Percentiles rank a stretch among this genome's conserved stretches.
phyloP scores from a whole-genome alignment of 1,284 basidiomycete species.

The Gymnopus androsaceus region DNA sequence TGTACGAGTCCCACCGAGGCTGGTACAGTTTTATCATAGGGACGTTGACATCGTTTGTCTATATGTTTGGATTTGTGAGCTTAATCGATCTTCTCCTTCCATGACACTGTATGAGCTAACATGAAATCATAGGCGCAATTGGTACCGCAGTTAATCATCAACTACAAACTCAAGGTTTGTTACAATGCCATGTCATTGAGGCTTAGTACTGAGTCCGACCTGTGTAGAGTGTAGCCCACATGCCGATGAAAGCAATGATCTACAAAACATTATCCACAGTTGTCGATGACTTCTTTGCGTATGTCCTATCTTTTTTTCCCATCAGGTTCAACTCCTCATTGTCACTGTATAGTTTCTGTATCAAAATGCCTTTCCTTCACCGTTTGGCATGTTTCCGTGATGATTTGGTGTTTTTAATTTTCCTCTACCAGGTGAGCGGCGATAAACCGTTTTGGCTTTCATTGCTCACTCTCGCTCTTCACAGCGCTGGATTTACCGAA shows the following conservation, averaged over 20 bases:
- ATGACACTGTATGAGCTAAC: conserved; percentile 19
- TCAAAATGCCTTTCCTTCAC: conserved; percentile 95
- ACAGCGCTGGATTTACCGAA: conserved; percentile 92
- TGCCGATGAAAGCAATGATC: conserved; percentile 97
- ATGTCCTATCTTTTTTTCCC: conserved; percentile 29
- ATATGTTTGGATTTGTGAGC: conserved; percentile 96
- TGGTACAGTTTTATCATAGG: conserved; percentile 97
- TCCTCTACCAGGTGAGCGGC: conserved; percentile 75
- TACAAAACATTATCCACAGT: conserved; percentile 91
- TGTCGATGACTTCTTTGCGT: conserved; percentile 94
- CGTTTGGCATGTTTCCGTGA: conserved; percentile 89
- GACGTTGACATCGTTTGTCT: conserved; percentile 86
- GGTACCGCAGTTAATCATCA: conserved; percentile 90
- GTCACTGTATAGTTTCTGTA: conserved; percentile 69
- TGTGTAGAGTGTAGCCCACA: conserved; percentile 80
- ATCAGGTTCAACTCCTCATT: conserved; percentile 16
- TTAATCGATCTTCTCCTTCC: conserved; percentile 5
- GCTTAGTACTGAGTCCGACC: conserved; percentile 15
- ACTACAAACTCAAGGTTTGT: conserved; percentile 90
- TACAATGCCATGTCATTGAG: conserved; percentile 25
- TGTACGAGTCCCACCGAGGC: conserved; percentile 88
- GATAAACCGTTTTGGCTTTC: conserved; percentile 14
- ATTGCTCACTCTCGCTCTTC: not conserved
- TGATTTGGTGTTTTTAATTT: conserved; percentile 87
- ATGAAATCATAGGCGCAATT: conserved; percentile 71